phyloP scores from a whole-genome alignment of 78 protist genomes.

The Emiliania huxleyi region DNA sequence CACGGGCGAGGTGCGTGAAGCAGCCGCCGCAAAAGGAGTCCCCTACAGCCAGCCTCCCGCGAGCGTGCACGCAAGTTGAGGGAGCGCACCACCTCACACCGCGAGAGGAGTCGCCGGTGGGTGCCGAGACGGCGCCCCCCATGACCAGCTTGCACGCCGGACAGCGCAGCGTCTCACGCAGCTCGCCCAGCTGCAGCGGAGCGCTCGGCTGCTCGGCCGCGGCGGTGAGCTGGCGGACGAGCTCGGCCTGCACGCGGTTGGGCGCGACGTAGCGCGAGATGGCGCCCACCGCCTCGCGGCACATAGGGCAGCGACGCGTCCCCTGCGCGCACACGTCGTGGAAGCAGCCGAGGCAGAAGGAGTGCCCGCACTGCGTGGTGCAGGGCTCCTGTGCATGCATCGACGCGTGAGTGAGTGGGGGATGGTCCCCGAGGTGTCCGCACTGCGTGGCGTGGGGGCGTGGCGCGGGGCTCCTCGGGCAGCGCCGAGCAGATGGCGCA shows the following conservation, averaged over 20 bases:
- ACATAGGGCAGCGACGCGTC: not conserved
- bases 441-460: not conserved
- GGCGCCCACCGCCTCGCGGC: not conserved
- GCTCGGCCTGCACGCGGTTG: not conserved
- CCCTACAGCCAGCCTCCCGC: too few relatives aligned
- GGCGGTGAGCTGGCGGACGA: not conserved
- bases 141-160: not conserved
- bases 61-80: too few relatives aligned
- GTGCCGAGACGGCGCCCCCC: not conserved
- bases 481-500: not conserved
- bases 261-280: not conserved
- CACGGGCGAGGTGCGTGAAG: not conserved
- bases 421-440: too few relatives aligned
- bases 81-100: too few relatives aligned
- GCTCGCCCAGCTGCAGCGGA: not conserved
- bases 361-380: not conserved
- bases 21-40: not conserved
- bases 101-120: not conserved
- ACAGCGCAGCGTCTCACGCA: not conserved
- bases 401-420: too few relatives aligned
- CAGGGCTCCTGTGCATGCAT: too few relatives aligned
- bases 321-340: not conserved
- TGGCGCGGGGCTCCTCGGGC: not conserved
- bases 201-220: not conserved
- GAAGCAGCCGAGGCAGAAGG: not conserved